A percentile compares a stretch with the other conserved stretches of the same genome.
phyloP scores from a whole-genome alignment of 257 asterid species.

The Lycium barbarum region DNA sequence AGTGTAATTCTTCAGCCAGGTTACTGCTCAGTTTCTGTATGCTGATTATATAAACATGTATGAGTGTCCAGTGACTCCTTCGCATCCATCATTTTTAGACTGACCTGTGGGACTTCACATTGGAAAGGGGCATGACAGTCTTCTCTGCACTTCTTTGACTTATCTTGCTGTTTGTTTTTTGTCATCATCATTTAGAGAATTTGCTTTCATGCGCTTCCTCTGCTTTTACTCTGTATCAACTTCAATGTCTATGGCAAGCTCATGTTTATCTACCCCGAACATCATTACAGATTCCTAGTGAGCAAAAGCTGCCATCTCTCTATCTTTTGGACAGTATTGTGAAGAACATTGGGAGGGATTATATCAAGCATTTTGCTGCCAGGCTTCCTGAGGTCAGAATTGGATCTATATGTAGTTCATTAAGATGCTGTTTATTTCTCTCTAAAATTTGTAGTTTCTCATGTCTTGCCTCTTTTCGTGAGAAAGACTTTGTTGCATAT shows the following conservation, averaged over 20 bases:
- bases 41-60: conserved; percentile 18
- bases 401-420: conserved; percentile 11
- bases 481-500: not conserved
- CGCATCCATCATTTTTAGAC: not conserved
- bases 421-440: conserved; percentile 6
- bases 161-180: not conserved
- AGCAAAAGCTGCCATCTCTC: conserved; percentile 93
- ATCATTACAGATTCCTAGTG: conserved; percentile 80
- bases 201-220: not conserved
- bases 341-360: conserved; percentile 96
- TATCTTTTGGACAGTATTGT: conserved; percentile 95
- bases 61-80: not conserved
- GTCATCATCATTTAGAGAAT: conserved; percentile 17
- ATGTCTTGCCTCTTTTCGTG: not conserved
- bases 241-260: not conserved
- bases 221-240: conserved; percentile 21
- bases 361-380: conserved; percentile 74
- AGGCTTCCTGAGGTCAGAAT: conserved; percentile 82
- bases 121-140: not conserved
- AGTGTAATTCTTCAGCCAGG: conserved; percentile 19
- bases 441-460: conserved; percentile 22
- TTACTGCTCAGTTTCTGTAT: not conserved
- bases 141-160: not conserved
- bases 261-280: conserved; percentile 45
- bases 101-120: not conserved